Base-by-base conservation (phyloP, 768 basidiomycete species). In the Coprinellus micaceus region DNA sequence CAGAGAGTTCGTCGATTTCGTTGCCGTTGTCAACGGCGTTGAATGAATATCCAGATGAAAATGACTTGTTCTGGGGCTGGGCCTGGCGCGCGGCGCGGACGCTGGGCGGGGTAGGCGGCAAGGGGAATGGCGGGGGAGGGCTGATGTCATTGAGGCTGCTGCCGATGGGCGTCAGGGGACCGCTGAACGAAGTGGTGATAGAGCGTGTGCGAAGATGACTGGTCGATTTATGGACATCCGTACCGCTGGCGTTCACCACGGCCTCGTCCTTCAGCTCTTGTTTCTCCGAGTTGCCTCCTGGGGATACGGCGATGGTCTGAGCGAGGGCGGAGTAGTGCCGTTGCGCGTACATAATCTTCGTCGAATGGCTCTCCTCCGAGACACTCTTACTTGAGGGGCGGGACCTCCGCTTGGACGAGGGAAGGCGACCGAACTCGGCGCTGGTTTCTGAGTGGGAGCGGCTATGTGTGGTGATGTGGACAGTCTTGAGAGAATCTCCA, bases 91-190 rank as follows among this genome's bases (percentile, higher is more conserved):
- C 83, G 26, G 77, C 77, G 61, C 79, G 76, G 47, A 87, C 79
- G 56, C 77, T 85, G 0, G 85, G 85, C 28, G 87, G 87, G n/a
- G 86, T 90, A 2, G 88, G 87, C 11, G 88, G 87, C 30, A 89
- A 77, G 10, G 88, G 87, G 61, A 82, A 80, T 1, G 83, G 75
- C 3, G 88, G 87, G 28, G 88, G 87, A 10, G 83, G 82, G 63
- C 74, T 82, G 58, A 74, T 70, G 58, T 65, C 73, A 63, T 74
- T 70, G 26, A 63, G 67, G 47, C 65, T 67, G 65, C 73, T 62
- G 49, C 71, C 62, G 22, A 74, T 68, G 12, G 74, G 72, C 47
- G 73, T 74, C 54, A 66, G 67, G 53, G 76, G 74, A 25, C 67
- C 68, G 58, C 67, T 75, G 56, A 80, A 64, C 33, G 33, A 33